Evolutionary conservation across 2,329 filamentous ascomycete species (phyloP).

Genomic region (Lachnellula suecica): DNA sequence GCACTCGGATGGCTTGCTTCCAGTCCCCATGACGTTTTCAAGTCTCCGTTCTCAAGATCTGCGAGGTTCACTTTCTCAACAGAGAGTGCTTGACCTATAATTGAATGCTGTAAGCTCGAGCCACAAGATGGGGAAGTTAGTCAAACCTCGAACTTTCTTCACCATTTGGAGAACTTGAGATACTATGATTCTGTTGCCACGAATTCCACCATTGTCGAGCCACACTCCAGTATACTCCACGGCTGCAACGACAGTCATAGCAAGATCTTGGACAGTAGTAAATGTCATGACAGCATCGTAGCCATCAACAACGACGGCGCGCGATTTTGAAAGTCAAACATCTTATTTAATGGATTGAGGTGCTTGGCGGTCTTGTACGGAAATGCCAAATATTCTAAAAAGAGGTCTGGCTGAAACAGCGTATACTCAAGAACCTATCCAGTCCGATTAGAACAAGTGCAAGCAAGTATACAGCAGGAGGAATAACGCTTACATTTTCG

Average conservation of each 20-base stretch:
- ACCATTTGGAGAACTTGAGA: slow-evolving; percentile 38
- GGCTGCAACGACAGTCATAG: slow-evolving; percentile 33
- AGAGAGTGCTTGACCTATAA: slow-evolving; percentile 35
- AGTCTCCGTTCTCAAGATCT: slow-evolving; percentile 45
- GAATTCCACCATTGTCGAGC: slow-evolving; percentile 34
- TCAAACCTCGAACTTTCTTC: slow-evolving; percentile 40
- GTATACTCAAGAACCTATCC: slow-evolving; percentile 46
- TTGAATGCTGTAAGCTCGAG: slow-evolving; percentile 13
- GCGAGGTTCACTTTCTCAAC: slow-evolving; percentile 45
- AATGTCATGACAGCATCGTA: slow-evolving; percentile 42
- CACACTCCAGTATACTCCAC: slow-evolving; percentile 33
- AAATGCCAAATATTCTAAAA: slow-evolving; percentile 48
- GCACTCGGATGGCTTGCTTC: slow-evolving; percentile 34
- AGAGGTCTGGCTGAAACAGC: slow-evolving; percentile 48
- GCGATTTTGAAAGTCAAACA: slow-evolving; percentile 35
- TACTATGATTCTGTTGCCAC: slow-evolving; percentile 26
- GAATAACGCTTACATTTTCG: slow-evolving; percentile 17
- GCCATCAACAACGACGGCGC: slow-evolving; percentile 43
- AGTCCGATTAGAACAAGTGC: background rate
- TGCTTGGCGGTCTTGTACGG: slow-evolving; percentile 41
- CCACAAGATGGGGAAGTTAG: background rate
- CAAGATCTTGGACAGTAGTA: slow-evolving; percentile 44
- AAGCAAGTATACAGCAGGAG: background rate
- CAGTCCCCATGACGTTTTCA: slow-evolving; percentile 43
- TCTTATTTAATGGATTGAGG: slow-evolving; percentile 33